Conservation (phyloP, 768 basidiomycete genomes). For the Boletales sp. region DNA sequence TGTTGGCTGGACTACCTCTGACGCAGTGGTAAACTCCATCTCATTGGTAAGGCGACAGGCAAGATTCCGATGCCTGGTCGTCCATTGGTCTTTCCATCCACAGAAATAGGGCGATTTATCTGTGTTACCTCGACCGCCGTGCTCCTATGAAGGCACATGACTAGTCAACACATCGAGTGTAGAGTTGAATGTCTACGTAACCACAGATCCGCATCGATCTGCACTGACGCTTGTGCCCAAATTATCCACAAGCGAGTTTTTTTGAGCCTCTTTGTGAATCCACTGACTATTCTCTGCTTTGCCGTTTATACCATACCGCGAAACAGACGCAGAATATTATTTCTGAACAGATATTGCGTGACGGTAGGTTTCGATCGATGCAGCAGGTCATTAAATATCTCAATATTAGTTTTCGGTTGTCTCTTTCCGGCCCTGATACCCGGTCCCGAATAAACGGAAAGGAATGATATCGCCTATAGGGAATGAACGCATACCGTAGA, state of each 20-base stretch:
- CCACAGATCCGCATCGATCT: constrained; percentile 59
- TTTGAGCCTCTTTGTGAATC: constrained; percentile 93
- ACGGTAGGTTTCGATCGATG: constrained; percentile 39
- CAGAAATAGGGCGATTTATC: constrained; percentile 87
- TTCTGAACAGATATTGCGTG: constrained; percentile 79
- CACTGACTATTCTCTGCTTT: constrained; percentile 87
- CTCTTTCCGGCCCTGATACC: constrained; percentile 80
- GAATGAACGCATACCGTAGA: constrained; percentile 84
- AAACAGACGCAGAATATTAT: constrained; percentile 87
- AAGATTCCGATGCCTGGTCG: constrained; percentile 60
- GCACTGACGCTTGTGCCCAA: constrained; percentile 73
- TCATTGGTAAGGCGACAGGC: constrained; percentile 90
- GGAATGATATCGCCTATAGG: constrained; percentile 69
- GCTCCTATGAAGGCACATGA: constrained; percentile 76
- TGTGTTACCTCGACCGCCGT: constrained; percentile 76
- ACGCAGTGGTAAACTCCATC: constrained; percentile 76
- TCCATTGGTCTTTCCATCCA: constrained; percentile 87
- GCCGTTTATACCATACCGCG: constrained; percentile 85
- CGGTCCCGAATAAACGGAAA: constrained; percentile 60
- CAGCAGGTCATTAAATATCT: neutral
- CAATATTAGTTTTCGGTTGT: constrained; percentile 32
- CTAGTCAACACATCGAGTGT: neutral
- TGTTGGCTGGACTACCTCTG: constrained; percentile 98
- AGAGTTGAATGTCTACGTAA: constrained; percentile 16
- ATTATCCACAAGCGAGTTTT: constrained; percentile 84